Evolutionary conservation across 257 asterid genomes (phyloP), one percentile per base, ranked within the genome.

Genomic region (Cinchona pubescens): DNA sequence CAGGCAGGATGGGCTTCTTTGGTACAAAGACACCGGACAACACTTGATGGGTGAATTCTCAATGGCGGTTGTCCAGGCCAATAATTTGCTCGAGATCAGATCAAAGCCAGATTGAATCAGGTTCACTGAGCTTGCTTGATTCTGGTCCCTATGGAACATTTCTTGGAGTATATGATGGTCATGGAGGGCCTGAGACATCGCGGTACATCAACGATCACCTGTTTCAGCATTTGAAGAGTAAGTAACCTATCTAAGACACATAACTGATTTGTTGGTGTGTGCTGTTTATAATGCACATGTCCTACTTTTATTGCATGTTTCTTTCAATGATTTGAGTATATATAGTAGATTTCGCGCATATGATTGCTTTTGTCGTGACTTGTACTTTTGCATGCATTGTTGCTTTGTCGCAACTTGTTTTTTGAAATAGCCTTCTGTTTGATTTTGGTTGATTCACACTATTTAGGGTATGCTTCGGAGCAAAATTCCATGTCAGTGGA

Each of bases 141-240:
- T 76, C 89, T 35, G 89, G 89, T 56, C 89, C 89, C 0, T 77
- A 76, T 79, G 89, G 89, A 71, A 83, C 89, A 13, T 86, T 86
- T 77, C 80, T 81, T 18, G 89, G 89, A n/a, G 87, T 83, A 35
- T 86, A 83, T 64, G 89, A 86, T 77, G 89, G 89, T 61, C 89
- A 86, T 68, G 89, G 89, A n/a, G 89, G 89, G 60, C 89, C 89
- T 62, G 89, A 86, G 80, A 83, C 89, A 29, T 83, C 89, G 3
- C 86, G 86, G 19, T 83, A 71, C 74, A 75, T 86, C 74, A 81
- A 83, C 9, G 82, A 83, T 60, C 82, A 86, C 73, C 79, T 86
- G 67, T 86, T 86, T 75, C 87, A 77, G 69, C 67, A 86, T 78
- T 78, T 86, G 71, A 83, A 86, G 77, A 75, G 89, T 86, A 79